Conservation (phyloP, 352 stramenopile genomes). For the Phytophthora tentaculata region DNA sequence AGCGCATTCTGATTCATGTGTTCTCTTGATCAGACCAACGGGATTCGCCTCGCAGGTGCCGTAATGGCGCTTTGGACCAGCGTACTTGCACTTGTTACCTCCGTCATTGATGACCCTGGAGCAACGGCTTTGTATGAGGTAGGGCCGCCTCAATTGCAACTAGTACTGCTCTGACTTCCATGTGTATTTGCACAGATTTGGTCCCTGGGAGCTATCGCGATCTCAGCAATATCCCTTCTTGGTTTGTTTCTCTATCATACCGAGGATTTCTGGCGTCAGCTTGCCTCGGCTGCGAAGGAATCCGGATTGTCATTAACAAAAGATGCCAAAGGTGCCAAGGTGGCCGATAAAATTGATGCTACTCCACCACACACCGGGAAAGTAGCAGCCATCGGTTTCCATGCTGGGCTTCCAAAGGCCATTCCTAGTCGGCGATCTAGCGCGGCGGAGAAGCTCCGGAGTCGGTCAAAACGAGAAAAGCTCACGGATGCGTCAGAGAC, state of each 20-base stretch:
- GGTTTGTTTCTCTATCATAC: conserved; percentile 54
- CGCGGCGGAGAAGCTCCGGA: conserved; percentile 34
- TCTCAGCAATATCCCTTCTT: conserved; percentile 45
- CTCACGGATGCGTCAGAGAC: neutral
- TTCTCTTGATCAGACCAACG: conserved; percentile 47
- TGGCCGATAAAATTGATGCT: too few relatives aligned
- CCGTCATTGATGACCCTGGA: conserved; percentile 50
- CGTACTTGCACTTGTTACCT: conserved; percentile 39
- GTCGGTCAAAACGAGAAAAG: conserved; percentile 21
- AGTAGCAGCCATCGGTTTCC: conserved; percentile 9
- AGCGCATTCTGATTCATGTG: neutral
- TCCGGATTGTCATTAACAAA: conserved; percentile 3
- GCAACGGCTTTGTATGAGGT: conserved; percentile 56
- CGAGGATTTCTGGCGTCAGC: conserved; percentile 59
- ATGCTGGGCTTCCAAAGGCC: conserved; percentile 19
- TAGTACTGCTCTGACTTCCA: neutral
- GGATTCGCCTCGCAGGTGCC: conserved; percentile 49
- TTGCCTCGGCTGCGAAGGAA: conserved; percentile 20
- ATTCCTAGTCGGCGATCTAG: conserved; percentile 29
- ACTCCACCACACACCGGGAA: neutral
- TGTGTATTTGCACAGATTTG: conserved; percentile 40
- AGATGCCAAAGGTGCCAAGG: conserved; percentile 7
- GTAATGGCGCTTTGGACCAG: conserved; percentile 54
- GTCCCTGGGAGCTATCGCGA: conserved; percentile 59
- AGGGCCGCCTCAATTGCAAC: neutral